Evolutionary conservation across 2,329 filamentous ascomycete genomes (phyloP), one percentile per base, ranked within the genome.

Genomic region (Ceratocystis diversiconidia): DNA sequence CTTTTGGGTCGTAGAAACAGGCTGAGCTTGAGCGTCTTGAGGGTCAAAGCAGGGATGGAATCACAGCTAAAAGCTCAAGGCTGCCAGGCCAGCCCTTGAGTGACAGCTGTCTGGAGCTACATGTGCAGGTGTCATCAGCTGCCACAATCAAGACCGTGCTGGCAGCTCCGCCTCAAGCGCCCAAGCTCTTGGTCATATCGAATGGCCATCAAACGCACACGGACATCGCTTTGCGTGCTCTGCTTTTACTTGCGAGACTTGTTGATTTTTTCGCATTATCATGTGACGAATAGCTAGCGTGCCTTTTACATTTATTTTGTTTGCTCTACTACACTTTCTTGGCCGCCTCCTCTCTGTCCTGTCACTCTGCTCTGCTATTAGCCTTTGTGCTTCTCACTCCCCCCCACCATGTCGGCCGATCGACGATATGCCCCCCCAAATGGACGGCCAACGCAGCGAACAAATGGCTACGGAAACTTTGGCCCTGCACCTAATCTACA

Each of bases 381-480:
- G 3, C 62, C 25, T 41, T 52, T n/a, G 15, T 62, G 62, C 17
- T 60, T 59, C 17, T 50, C 28, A 22, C 36, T n/a, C 46, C 22
- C 19, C 15, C 22, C 15, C 7, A 48, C 30, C 43, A 67, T 67
- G 66, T 65, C 66, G 19, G 15, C 63, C 57, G 61, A 67, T 48
- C 55, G 63, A 55, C 63, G 64, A 65, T 67, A 65, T 30, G 60
- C 60, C 61, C 63, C 60, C 7, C 17, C 41, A 25, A 63, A 61
- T 12, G 63, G 66, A 32, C 48, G 60, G 41, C 60, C 69, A 55
- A 43, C 63, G 2, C 66, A 46, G 50, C 66, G 60, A 12, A 76
- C 75, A 68, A 74, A 75, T 65, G 75, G 76, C 60, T 79, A 79
- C 70, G 79, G 78, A 44, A 77, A 76, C 67, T 73, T 79, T 70